Evolutionary conservation across 1,139 yeast genomes (phyloP).

Genomic region (Magnusiomyces clavatus): DNA sequence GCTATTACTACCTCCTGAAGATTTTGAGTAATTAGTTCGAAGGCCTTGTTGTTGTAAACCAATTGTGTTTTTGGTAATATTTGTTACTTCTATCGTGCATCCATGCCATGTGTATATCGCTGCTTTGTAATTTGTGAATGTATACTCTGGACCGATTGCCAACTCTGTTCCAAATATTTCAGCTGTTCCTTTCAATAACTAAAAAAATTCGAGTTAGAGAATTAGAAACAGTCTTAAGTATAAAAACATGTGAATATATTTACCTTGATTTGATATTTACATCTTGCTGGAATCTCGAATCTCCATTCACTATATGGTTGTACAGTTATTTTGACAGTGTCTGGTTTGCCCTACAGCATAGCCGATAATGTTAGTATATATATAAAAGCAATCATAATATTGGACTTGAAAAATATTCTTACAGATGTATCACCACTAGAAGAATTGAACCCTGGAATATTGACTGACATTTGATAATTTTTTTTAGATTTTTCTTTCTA

Average conservation of each 20-base stretch:
- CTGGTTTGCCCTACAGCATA: slow-evolving; percentile 2
- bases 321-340: slow-evolving; percentile 3
- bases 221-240: neutral
- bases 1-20: neutral
- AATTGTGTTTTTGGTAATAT: slow-evolving; percentile 1
- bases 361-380: neutral
- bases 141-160: slow-evolving; percentile 59
- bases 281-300: slow-evolving; percentile 12
- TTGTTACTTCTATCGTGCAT: slow-evolving; percentile 38
- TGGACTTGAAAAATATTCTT: neutral
- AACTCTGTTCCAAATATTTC: slow-evolving; percentile 93
- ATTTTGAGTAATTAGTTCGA: neutral
- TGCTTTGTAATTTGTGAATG: slow-evolving; percentile 47
- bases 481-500: too few species aligned
- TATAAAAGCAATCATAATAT: neutral
- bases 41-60: neutral
- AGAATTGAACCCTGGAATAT: slow-evolving; percentile 1
- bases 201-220: neutral
- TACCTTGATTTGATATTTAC: slow-evolving; percentile 11
- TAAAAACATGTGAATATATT: neutral
- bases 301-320: slow-evolving; percentile 14
- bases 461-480: neutral
- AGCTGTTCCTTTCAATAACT: slow-evolving; percentile 56
- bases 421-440: neutral
- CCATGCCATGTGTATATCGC: slow-evolving; percentile 55